Percentiles rank a stretch among this genome's conserved stretches.
These are phyloP conservation scores for Celoporthe dispersa DNA, from an alignment of 2,329 filamentous ascomycete genomes.

Conservation along the genomic window DNA sequence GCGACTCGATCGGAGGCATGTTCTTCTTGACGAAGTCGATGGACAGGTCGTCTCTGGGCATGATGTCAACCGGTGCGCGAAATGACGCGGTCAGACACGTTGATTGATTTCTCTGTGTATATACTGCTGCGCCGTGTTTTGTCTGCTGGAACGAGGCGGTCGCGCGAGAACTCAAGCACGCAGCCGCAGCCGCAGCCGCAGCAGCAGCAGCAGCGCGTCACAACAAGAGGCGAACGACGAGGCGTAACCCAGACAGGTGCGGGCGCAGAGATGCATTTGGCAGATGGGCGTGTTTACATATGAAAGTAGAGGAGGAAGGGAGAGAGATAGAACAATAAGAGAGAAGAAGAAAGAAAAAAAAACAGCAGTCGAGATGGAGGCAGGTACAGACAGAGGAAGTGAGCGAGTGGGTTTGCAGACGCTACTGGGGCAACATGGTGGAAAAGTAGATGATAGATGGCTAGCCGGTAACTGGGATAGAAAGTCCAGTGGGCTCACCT, in stretches of 20 bases:
- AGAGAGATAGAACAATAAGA: too few relatives aligned
- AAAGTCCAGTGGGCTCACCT: slow-evolving; percentile 28
- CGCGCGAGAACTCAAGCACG: slow-evolving; percentile 13
- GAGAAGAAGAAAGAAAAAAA: too few relatives aligned
- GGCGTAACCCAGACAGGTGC: slow-evolving; percentile 6
- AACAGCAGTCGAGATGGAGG: neutral
- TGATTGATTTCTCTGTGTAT: slow-evolving; percentile 19
- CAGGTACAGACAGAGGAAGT: slow-evolving; percentile 27
- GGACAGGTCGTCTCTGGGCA: slow-evolving; percentile 74
- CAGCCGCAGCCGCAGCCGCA: slow-evolving; percentile 10
- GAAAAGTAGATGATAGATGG: slow-evolving; percentile 27
- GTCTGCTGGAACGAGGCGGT: slow-evolving; percentile 11
- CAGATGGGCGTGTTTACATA: slow-evolving; percentile 9
- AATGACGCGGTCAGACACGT: slow-evolving; percentile 32
- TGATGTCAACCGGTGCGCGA: slow-evolving; percentile 57
- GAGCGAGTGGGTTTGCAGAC: slow-evolving; percentile 6
- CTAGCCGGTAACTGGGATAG: slow-evolving; percentile 25
- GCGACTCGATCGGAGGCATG: slow-evolving; percentile 60
- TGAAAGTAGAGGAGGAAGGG: neutral
- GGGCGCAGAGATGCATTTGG: slow-evolving; percentile 9
- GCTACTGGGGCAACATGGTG: slow-evolving; percentile 25
- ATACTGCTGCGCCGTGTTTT: slow-evolving; percentile 27
- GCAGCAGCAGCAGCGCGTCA: slow-evolving; percentile 11
- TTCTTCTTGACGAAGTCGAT: slow-evolving; percentile 73
- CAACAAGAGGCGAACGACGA: slow-evolving; percentile 14